Base-by-base conservation (phyloP, 1,139 yeast species). In the Debaryomycetaceae sp. region DNA sequence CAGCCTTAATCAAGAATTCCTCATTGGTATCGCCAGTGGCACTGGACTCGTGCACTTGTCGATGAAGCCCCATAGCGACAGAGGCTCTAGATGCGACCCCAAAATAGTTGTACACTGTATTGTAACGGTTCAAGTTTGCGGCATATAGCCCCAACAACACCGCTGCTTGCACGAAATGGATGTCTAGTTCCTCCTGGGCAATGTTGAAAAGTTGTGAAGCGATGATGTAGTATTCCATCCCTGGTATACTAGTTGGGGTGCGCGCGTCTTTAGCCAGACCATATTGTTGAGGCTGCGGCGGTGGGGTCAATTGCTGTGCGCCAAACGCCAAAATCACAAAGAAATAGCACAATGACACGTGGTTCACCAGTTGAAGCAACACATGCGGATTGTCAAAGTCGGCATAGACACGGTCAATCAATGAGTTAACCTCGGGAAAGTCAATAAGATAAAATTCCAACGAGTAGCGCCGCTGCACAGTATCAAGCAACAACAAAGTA, bases 71-170 rank as follows among this genome's bases (percentile, higher is more conserved):
- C 29, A 58, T 56, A 6, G 70, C 58, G 9, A 72, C 58, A 0
- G 74, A 62, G 14, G 70, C 56, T 26, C 76, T 50, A 4, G 66
- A 58, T 1, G 78, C 78, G 4, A 70, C 56, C 1, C 78, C 78
- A 38, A 68, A 61, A 46, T 61, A 70, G 32, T 61, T 56, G 45
- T 64, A 70, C n/a, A 68, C 71, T 1, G 74, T 59, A 34, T 70
- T 69, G 33, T 68, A 66, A 23, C 75, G 51, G 38, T 67, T 65
- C 28, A 71, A 49, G 35, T 72, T 71, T 27, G 72, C 72, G 5
- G 71, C 61, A 39, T 58, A 72, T 25, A 71, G 56, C 1, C 71
- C 78, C 27, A 72, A 46, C 10, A 71, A 38, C 9, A 68, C 44
- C 5, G 71, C 61, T n/a, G 68, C 57, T 44, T 71, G 76, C 29